phyloP scores from a whole-genome alignment of 148 eudicot genomes.

The Spergularia bocconei region DNA sequence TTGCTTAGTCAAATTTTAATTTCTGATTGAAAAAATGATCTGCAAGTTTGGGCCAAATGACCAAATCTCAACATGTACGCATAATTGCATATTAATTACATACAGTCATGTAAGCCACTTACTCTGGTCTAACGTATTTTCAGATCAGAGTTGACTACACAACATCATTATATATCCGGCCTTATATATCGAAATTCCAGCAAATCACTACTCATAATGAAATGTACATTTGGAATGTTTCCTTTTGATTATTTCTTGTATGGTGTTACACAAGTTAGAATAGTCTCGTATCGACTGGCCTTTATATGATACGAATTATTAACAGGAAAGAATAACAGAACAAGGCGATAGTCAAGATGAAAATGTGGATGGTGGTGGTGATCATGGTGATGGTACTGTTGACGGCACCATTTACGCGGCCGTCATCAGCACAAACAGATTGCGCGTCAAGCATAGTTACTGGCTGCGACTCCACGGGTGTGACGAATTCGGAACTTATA shows the following conservation, averaged over 20 bases:
- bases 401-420: background rate
- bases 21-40: too few relatives aligned
- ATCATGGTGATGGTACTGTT: background rate
- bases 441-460: background rate
- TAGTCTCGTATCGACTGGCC: background rate
- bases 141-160: background rate
- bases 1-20: too few relatives aligned
- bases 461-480: background rate
- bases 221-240: background rate
- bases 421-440: background rate
- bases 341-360: background rate
- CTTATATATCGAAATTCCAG: background rate
- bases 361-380: too few relatives aligned
- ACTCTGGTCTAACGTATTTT: background rate
- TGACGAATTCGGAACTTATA: background rate
- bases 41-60: too few relatives aligned
- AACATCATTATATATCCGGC: background rate
- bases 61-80: too few relatives aligned
- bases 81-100: too few relatives aligned
- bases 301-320: background rate
- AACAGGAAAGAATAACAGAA: background rate
- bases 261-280: background rate
- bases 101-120: too few relatives aligned
- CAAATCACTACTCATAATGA: background rate
- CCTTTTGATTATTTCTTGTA: constrained; percentile 4